Base-by-base conservation (phyloP, 345 rosid genomes). In the Gynandropsis gynandra region DNA sequence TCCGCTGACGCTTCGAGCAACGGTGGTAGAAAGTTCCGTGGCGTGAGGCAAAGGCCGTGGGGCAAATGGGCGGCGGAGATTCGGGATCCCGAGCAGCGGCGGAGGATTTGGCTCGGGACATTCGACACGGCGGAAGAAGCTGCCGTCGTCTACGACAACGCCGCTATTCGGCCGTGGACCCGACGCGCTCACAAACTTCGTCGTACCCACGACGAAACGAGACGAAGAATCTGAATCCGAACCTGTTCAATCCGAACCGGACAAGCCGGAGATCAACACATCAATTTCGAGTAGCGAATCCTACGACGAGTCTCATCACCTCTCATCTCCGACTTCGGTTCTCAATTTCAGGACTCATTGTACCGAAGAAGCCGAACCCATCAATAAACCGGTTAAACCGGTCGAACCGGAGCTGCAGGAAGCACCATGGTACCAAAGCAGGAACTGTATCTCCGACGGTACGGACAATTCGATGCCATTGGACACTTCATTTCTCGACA, bases 21-120 rank as follows among this genome's bases (percentile, higher is more conserved):
- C 52, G 64, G 60, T 31, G 68, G 57, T 13, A 89, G 64, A 63
- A 89, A 89, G 83, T 89, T 68, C 50, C 81, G 97, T 0, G 97
- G 97, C 4, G 97, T 89, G 1, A 61, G 98, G 48, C 94, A 80
- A 63, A 72, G 98, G 63, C 98, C 98, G 0, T 89, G 98, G 98
- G 97, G 98, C 0, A 89, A 89, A 73, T 89, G 96, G 95, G 98
- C 98, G 1, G 98, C 98, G 6, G 98, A 89, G 83, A 89, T 89
- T 65, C 75, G 98, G 11, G 98, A 89, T 81, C 98, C 98, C 0
- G 81, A 66, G 12, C 72, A 70, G 46, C 83, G 89, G 4, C 81
- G 73, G 16, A 69, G 98, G 70, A 63, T 90, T 10, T 90, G 98
- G 98, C 61, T 90, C 13, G 98, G 98, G 3, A 89, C 97, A 14